A percentile compares a stretch with the other conserved stretches of the same genome.
These are phyloP conservation scores for Chytriomyces sp. DNA, from an alignment of 192 early-diverging fungal species.

Conservation along the genomic window DNA sequence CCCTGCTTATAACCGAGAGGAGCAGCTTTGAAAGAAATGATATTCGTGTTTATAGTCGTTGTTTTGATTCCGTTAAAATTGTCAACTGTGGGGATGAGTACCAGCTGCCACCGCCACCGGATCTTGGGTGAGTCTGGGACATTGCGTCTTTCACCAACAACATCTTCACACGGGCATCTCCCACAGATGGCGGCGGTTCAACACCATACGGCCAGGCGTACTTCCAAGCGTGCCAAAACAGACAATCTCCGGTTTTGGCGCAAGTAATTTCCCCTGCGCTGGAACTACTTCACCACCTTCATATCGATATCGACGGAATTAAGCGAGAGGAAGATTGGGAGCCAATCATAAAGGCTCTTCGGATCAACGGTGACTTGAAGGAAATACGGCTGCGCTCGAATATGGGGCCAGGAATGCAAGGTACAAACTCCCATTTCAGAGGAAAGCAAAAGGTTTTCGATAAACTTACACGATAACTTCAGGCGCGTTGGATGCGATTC, in stretches of 20 bases:
- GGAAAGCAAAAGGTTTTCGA: not conserved
- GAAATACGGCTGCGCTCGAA: conserved; percentile 27
- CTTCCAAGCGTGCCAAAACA: conserved; percentile 31
- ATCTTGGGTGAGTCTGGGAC: conserved; percentile 8
- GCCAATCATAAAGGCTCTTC: conserved; percentile 36
- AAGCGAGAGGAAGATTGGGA: conserved; percentile 46
- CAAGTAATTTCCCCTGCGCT: conserved; percentile 32
- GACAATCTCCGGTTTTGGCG: conserved; percentile 28
- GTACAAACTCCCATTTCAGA: not conserved
- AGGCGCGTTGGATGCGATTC: not conserved
- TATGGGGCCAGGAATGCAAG: conserved; percentile 33
- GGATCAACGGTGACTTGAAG: conserved; percentile 35
- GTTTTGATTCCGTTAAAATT: not conserved
- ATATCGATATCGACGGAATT: conserved; percentile 43
- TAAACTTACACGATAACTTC: not conserved
- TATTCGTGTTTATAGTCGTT: too few relatives aligned
- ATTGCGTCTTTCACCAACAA: not conserved
- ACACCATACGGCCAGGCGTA: conserved; percentile 32
- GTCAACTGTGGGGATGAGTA: conserved; percentile 5
- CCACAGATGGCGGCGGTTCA: conserved; percentile 28
- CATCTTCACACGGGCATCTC: not conserved
- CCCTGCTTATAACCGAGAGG: too few relatives aligned
- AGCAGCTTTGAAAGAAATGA: too few relatives aligned
- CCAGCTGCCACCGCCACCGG: conserved; percentile 30
- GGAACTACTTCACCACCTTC: conserved; percentile 16